Conservation (phyloP, 495 filamentous ascomycete species). For the Daldinia loculata region DNA sequence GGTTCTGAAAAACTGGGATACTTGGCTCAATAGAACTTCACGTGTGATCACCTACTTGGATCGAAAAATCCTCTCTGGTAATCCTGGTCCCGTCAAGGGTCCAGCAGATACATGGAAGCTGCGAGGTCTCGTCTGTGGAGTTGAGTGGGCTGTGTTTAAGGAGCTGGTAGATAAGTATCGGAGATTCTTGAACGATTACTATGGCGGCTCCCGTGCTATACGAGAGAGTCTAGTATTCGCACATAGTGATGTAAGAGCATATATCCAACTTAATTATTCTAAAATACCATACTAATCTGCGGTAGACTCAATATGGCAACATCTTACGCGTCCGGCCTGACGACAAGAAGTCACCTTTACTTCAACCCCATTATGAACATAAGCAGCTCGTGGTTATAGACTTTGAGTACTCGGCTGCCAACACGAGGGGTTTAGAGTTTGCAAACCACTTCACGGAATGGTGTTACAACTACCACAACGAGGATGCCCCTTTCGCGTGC, state of each 20-base stretch:
- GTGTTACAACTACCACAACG: constrained; percentile 96
- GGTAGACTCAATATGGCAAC: constrained; percentile 96
- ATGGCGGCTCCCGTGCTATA: constrained; percentile 70
- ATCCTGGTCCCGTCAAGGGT: constrained; percentile 34
- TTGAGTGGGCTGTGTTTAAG: constrained; percentile 83
- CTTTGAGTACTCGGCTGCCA: constrained; percentile 97
- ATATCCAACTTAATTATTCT: background rate
- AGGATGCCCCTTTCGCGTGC: constrained; percentile 68
- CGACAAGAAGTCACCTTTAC: constrained; percentile 81
- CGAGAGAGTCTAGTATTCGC: constrained; percentile 86
- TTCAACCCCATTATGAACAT: constrained; percentile 88
- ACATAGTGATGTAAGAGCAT: constrained; percentile 86
- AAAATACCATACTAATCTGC: constrained; percentile 34
- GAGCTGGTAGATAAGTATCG: constrained; percentile 80
- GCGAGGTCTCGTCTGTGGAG: constrained; percentile 81
- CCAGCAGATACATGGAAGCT: constrained; percentile 66
- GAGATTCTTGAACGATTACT: constrained; percentile 73
- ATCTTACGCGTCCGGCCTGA: constrained; percentile 88
- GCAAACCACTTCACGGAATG: constrained; percentile 99
- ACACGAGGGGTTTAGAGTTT: constrained; percentile 87
- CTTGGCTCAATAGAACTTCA: constrained; percentile 85
- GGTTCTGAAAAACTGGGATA: constrained; percentile 94
- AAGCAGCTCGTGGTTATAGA: constrained; percentile 97
- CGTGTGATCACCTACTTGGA: constrained; percentile 82
- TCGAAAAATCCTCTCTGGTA: constrained; percentile 59